Conservation (phyloP, 2,329 filamentous ascomycete genomes). For the Dothiorella sarmentorum region DNA sequence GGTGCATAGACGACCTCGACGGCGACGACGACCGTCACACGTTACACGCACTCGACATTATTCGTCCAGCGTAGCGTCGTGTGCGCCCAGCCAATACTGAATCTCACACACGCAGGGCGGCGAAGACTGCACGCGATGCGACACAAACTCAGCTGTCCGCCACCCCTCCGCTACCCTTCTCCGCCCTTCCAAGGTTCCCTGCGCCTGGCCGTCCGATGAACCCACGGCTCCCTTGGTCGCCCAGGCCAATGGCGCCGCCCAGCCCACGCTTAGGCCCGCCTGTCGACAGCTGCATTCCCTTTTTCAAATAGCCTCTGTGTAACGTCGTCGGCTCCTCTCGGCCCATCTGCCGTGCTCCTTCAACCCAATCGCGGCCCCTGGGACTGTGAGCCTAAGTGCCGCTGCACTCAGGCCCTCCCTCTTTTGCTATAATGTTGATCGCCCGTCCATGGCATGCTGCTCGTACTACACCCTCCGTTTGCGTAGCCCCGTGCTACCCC, state of each 20-base stretch:
- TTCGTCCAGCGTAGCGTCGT: background rate
- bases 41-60: background rate
- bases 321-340: background rate
- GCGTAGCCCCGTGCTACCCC: constrained; percentile 1
- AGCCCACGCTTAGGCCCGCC: background rate
- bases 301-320: background rate
- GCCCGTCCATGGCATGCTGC: constrained; percentile 1
- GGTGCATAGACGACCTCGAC: background rate
- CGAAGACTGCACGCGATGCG: background rate
- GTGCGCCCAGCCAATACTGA: background rate
- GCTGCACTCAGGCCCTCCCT: background rate
- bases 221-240: background rate
- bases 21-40: constrained; percentile 6
- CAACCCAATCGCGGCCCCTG: background rate
- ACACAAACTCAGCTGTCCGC: background rate
- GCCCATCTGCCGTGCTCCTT: background rate
- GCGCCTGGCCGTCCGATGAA: background rate
- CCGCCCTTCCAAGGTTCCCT: background rate
- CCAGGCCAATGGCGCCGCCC: constrained; percentile 1
- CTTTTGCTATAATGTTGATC: background rate
- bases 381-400: background rate
- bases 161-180: background rate
- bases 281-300: constrained; percentile 6
- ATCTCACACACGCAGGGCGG: background rate
- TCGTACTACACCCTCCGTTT: constrained; percentile 1